These are phyloP conservation scores for Lentithecium fluviatile DNA, from an alignment of 495 filamentous ascomycete species.

Conservation along the genomic window DNA sequence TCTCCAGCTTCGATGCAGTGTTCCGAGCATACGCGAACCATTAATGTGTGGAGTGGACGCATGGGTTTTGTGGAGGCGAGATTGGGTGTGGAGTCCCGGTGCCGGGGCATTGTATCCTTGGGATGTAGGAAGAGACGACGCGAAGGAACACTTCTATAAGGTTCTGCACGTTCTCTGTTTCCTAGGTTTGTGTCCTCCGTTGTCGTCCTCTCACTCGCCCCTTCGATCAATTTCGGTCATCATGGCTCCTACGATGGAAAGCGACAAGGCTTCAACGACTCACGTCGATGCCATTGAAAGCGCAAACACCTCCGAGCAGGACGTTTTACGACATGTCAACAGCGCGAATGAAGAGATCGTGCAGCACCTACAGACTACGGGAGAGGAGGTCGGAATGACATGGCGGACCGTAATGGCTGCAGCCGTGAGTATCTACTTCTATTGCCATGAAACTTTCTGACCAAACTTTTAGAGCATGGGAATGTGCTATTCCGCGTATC, in stretches of 20 bases:
- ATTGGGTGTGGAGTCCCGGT: too few relatives aligned
- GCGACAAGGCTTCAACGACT: conserved; percentile 7
- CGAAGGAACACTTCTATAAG: too few relatives aligned
- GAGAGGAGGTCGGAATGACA: conserved; percentile 34
- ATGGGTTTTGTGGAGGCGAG: not conserved
- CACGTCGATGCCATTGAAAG: conserved; percentile 28
- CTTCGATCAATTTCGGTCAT: not conserved
- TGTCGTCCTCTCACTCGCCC: not conserved
- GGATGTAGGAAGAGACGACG: too few relatives aligned
- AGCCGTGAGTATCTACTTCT: too few relatives aligned
- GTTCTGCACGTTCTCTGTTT: not conserved
- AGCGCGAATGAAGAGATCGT: conserved; percentile 31
- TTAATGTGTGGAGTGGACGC: not conserved
- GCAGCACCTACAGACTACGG: conserved; percentile 25
- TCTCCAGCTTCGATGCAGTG: not conserved
- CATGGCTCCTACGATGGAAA: conserved; percentile 10
- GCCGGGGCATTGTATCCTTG: too few relatives aligned
- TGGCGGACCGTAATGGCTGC: conserved; percentile 28
- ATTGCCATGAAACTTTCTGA: too few relatives aligned
- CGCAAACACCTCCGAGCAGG: conserved; percentile 6
- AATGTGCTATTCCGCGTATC: conserved; percentile 34
- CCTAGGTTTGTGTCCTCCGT: not conserved
- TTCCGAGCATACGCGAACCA: conserved; percentile 17
- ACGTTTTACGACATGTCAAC: conserved; percentile 2
- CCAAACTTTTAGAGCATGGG: too few relatives aligned